These are phyloP conservation scores for Penicillium griseofulvum DNA, from an alignment of 2,329 filamentous ascomycete species.

Conservation along the genomic window DNA sequence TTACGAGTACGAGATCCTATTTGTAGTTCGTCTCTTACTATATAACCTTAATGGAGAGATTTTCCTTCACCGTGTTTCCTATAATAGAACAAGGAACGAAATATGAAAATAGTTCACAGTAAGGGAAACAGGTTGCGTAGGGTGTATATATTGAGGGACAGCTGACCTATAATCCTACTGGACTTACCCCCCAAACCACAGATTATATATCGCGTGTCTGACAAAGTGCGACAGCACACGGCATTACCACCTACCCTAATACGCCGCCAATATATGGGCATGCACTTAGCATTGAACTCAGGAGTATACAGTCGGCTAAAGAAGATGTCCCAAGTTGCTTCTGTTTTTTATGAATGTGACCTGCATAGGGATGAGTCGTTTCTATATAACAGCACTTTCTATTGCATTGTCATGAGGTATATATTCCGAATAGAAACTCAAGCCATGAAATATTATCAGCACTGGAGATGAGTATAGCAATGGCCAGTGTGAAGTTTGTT, in stretches of 20 bases:
- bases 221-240: too few relatives aligned
- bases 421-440: conserved; percentile 15
- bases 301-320: not conserved
- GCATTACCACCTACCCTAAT: too few relatives aligned
- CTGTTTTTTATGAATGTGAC: not conserved
- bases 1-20: conserved; percentile 4
- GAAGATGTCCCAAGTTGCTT: not conserved
- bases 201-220: too few relatives aligned
- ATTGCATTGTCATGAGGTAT: conserved; percentile 22
- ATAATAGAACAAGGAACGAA: not conserved
- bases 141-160: too few relatives aligned
- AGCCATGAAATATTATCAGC: conserved; percentile 9
- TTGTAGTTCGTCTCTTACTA: not conserved
- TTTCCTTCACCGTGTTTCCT: not conserved
- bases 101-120: not conserved
- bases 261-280: not conserved
- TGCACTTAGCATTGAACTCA: not conserved
- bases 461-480: not conserved
- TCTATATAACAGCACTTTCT: not conserved
- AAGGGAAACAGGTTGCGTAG: too few relatives aligned
- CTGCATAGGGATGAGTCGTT: not conserved
- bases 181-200: too few relatives aligned
- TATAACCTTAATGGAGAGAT: too few relatives aligned
- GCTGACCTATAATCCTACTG: too few relatives aligned
- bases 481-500: not conserved